Evolutionary conservation across 2,329 filamentous ascomycete species (phyloP).

Genomic region (Paraphaeosphaeria sporulosa): DNA sequence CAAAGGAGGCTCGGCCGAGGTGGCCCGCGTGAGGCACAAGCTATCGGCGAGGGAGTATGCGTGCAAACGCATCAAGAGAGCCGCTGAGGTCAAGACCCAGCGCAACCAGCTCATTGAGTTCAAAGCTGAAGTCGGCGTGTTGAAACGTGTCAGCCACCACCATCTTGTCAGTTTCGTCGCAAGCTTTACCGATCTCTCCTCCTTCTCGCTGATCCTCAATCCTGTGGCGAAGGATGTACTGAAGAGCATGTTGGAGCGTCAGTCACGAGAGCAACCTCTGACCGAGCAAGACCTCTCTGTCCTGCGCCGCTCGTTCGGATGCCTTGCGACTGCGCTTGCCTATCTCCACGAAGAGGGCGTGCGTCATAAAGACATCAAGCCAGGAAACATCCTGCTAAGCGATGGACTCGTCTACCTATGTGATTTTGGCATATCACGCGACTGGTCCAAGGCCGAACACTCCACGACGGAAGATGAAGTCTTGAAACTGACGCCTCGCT

Average conservation of each 20-base stretch:
- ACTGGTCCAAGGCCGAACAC: slow-evolving; percentile 22
- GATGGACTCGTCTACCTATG: slow-evolving; percentile 21
- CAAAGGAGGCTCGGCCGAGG: slow-evolving; percentile 25
- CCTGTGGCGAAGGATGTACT: slow-evolving; percentile 32
- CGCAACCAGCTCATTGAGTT: slow-evolving; percentile 26
- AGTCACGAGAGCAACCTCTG: slow-evolving; percentile 23
- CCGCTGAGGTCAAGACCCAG: slow-evolving; percentile 22
- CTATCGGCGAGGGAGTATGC: slow-evolving; percentile 25
- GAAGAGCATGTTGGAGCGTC: slow-evolving; percentile 26
- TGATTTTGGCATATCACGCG: slow-evolving; percentile 25
- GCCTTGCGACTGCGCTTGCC: slow-evolving; percentile 19
- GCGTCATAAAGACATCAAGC: slow-evolving; percentile 28
- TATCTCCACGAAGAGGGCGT: slow-evolving; percentile 24
- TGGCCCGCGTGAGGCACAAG: slow-evolving; percentile 24
- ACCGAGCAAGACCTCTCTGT: slow-evolving; percentile 10
- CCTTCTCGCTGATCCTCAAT: slow-evolving; percentile 29
- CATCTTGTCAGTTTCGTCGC: slow-evolving; percentile 25
- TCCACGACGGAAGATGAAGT: slow-evolving; percentile 25
- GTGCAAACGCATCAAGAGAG: slow-evolving; percentile 25
- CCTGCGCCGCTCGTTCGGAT: slow-evolving; percentile 20
- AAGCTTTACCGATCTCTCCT: slow-evolving; percentile 25
- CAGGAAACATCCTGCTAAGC: slow-evolving; percentile 24
- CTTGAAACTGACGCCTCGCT: slow-evolving; percentile 22
- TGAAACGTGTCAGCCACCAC: slow-evolving; percentile 24
- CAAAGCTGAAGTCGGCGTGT: slow-evolving; percentile 21